phyloP scores from a whole-genome alignment of 192 early-diverging fungal genomes.

The Backusella westeae region DNA sequence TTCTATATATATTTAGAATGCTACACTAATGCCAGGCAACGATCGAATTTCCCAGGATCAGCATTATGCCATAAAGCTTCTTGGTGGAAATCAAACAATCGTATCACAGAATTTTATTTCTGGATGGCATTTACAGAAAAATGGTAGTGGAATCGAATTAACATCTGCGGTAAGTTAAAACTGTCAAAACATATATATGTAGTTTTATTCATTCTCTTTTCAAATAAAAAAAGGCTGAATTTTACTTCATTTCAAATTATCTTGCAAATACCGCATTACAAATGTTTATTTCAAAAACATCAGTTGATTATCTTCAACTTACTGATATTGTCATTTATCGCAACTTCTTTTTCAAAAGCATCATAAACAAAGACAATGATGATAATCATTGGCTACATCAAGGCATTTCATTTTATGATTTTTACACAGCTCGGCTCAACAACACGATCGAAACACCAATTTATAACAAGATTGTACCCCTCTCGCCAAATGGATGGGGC shows the following conservation, averaged over 20 bases:
- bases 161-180: slow-evolving; percentile 21
- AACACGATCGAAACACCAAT: slow-evolving; percentile 17
- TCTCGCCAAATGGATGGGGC: not conserved
- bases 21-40: not conserved
- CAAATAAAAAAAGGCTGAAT: slow-evolving; percentile 10
- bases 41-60: not conserved
- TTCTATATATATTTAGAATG: slow-evolving; percentile 13
- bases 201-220: not conserved
- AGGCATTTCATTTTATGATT: slow-evolving; percentile 25
- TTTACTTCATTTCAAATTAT: slow-evolving; percentile 18
- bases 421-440: slow-evolving; percentile 19
- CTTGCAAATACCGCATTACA: slow-evolving; percentile 23
- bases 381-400: slow-evolving; percentile 17
- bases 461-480: slow-evolving; percentile 16
- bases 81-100: slow-evolving; percentile 25
- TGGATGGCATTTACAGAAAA: slow-evolving; percentile 19
- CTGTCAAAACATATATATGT: not conserved
- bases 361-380: not conserved
- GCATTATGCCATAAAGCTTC: slow-evolving; percentile 18
- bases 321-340: slow-evolving; percentile 13
- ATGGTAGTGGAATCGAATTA: slow-evolving; percentile 18
- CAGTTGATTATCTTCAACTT: slow-evolving; percentile 17
- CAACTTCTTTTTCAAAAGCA: slow-evolving; percentile 16
- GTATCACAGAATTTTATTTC: slow-evolving; percentile 24
- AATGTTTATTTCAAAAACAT: slow-evolving; percentile 5